Evolutionary conservation across 352 stramenopile species (phyloP).

Genomic region (Phytophthora foliorum): DNA sequence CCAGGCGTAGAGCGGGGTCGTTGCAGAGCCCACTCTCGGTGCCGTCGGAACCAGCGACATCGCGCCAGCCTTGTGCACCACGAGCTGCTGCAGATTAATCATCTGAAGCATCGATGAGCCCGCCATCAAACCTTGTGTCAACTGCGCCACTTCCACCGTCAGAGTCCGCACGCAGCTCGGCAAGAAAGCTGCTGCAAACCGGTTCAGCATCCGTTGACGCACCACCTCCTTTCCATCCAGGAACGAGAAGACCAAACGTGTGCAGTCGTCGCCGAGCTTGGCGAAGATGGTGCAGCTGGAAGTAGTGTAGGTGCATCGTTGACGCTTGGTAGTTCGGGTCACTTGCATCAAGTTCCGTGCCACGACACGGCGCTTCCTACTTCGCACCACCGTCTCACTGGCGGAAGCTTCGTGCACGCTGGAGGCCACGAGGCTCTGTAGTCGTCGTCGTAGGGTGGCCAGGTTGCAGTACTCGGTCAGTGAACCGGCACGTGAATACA

Average conservation of each 20-base stretch:
- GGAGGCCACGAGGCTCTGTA: constrained; percentile 76
- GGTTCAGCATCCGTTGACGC: constrained; percentile 56
- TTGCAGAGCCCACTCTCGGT: constrained; percentile 11
- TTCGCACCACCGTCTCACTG: constrained; percentile 24
- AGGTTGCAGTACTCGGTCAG: constrained; percentile 78
- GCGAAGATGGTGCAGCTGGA: constrained; percentile 31
- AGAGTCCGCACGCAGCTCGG: constrained; percentile 61
- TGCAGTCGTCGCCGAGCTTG: constrained; percentile 58
- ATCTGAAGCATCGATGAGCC: constrained; percentile 52
- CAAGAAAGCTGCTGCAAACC: constrained; percentile 57
- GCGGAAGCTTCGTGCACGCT: constrained; percentile 73
- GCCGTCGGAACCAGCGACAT: constrained; percentile 9
- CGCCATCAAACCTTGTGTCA: constrained; percentile 40
- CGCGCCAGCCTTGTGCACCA: constrained; percentile 55
- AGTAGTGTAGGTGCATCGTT: constrained; percentile 24
- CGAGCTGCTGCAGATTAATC: constrained; percentile 65
- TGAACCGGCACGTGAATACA: constrained; percentile 77
- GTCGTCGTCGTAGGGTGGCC: constrained; percentile 69
- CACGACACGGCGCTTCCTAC: constrained; percentile 39
- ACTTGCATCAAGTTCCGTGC: constrained; percentile 31
- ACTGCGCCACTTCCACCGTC: constrained; percentile 57
- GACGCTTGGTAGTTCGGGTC: constrained; percentile 46
- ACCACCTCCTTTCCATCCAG: constrained; percentile 70
- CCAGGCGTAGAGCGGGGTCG: constrained; percentile 66
- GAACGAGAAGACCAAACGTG: constrained; percentile 66